phyloP scores from a whole-genome alignment of 2,329 filamentous ascomycete genomes.

The Fusarium tanahbumbuense region DNA sequence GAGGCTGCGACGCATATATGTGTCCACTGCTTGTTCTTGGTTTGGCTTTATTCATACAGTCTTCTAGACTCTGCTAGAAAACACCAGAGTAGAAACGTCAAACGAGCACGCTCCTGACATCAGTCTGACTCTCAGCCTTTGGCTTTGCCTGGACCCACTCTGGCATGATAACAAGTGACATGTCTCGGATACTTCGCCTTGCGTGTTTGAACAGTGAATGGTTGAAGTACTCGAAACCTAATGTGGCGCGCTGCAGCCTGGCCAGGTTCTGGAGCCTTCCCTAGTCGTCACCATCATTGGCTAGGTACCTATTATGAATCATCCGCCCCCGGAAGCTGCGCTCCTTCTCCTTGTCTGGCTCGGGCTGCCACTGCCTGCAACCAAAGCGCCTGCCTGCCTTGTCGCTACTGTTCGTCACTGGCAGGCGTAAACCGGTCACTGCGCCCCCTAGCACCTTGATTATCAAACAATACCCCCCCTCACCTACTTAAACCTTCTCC shows the following conservation, averaged over 20 bases:
- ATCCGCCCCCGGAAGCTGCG: slow-evolving; percentile 47
- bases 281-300: slow-evolving; percentile 44
- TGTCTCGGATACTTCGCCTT: slow-evolving; percentile 37
- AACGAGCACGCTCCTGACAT: slow-evolving; percentile 30
- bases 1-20: neutral
- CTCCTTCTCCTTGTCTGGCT: slow-evolving; percentile 19
- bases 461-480: slow-evolving; percentile 41
- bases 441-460: slow-evolving; percentile 45
- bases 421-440: slow-evolving; percentile 45
- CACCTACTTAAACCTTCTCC: slow-evolving; percentile 50
- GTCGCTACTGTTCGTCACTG: slow-evolving; percentile 34
- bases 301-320: slow-evolving; percentile 50
- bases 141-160: slow-evolving; percentile 26
- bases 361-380: slow-evolving; percentile 7
- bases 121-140: slow-evolving; percentile 18
- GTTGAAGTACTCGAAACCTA: slow-evolving; percentile 40
- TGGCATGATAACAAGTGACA: slow-evolving; percentile 13
- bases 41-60: neutral
- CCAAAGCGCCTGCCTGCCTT: slow-evolving; percentile 22
- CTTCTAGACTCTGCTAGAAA: slow-evolving; percentile 31
- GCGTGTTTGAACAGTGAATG: neutral
- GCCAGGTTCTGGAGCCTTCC: slow-evolving; percentile 56
- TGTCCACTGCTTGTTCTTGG: neutral
- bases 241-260: slow-evolving; percentile 39
- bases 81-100: slow-evolving; percentile 7